Percentiles rank a stretch among this genome's conserved stretches.
Conservation (phyloP, 441 rosid genomes). For the Corymbia citriodora region DNA sequence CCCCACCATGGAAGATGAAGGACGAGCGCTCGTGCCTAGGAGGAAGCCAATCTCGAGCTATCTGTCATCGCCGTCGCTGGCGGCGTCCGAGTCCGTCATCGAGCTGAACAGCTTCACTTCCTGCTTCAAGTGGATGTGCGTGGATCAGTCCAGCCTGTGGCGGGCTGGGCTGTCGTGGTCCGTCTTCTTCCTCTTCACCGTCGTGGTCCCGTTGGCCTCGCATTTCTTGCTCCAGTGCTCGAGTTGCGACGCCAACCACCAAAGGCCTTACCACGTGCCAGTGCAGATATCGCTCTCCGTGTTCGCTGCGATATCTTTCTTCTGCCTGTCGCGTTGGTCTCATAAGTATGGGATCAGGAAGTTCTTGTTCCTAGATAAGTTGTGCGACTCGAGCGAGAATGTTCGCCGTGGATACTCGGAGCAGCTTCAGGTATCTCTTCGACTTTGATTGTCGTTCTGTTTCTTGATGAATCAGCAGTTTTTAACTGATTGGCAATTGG, state of each 20-base stretch:
- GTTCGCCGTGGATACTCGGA: conserved; percentile 45
- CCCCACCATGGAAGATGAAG: conserved; percentile 41
- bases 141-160: conserved; percentile 54
- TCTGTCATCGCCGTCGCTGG: background rate
- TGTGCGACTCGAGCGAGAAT: conserved; percentile 40
- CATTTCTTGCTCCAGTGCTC: conserved; percentile 66
- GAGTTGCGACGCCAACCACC: conserved; percentile 54
- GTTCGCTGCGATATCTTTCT: conserved; percentile 57
- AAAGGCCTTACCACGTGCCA: conserved; percentile 65
- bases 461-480: background rate
- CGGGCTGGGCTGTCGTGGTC: conserved; percentile 57
- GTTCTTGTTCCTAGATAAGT: conserved; percentile 71
- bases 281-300: conserved; percentile 70
- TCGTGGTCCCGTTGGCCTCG: conserved; percentile 62
- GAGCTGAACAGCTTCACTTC: conserved; percentile 37
- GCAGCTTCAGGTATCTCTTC: conserved; percentile 48
- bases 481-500: background rate
- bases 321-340: conserved; percentile 58
- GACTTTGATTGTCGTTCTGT: background rate
- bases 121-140: conserved; percentile 44
- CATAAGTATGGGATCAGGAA: conserved; percentile 57
- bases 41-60: background rate
- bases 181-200: conserved; percentile 50
- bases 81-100: conserved; percentile 12
- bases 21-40: background rate